These are phyloP conservation scores for Paramecium sexaurelia DNA, from an alignment of 73 alveolate species.

Conservation along the genomic window DNA sequence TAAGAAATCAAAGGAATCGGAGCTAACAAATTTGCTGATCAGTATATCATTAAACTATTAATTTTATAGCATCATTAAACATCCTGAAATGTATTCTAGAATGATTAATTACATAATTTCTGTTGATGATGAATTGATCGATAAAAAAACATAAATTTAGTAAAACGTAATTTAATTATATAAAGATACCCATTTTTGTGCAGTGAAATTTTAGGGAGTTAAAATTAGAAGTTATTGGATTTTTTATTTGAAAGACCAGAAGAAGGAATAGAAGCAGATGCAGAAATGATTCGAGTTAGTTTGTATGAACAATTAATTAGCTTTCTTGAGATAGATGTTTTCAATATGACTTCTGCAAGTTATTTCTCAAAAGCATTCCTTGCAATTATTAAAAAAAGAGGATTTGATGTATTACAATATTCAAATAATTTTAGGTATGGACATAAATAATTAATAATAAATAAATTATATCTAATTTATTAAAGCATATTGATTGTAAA, in stretches of 20 bases:
- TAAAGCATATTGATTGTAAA: constrained; percentile 7
- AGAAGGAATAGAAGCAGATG: not conserved
- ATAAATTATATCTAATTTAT: not conserved
- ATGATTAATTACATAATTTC: not conserved
- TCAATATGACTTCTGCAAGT: constrained; percentile 51
- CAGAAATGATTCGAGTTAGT: not conserved
- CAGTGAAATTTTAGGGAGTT: constrained; percentile 18
- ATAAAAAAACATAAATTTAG: not conserved
- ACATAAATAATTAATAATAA: not conserved
- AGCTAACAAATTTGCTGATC: constrained; percentile 48
- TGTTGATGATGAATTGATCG: not conserved
- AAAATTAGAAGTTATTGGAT: not conserved
- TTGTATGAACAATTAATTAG: not conserved
- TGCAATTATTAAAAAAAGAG: not conserved
- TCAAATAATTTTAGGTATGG: constrained; percentile 30
- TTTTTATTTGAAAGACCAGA: constrained; percentile 19
- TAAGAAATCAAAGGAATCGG: constrained; percentile 45
- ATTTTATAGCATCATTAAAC: not conserved
- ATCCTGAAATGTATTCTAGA: not conserved
- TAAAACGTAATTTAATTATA: not conserved
- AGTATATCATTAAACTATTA: not conserved
- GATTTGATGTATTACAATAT: not conserved
- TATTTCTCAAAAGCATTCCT: not conserved
- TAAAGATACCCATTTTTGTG: constrained; percentile 6
- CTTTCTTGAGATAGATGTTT: not conserved